Conservation (phyloP, 768 basidiomycete genomes). For the Artomyces pyxidatus region DNA sequence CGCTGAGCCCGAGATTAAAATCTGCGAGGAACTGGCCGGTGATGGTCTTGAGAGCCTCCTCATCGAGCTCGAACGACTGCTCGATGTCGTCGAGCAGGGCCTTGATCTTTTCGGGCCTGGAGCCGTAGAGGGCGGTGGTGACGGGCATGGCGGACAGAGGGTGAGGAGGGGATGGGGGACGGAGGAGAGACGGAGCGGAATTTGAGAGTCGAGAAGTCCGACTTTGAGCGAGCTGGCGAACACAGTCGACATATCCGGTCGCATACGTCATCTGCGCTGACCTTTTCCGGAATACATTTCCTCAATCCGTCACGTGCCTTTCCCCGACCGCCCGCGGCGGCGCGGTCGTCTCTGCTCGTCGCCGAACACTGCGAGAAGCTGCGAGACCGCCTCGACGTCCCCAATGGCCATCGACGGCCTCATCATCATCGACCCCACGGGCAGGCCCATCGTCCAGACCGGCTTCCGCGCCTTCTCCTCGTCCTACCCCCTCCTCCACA, state of each 20-base stretch:
- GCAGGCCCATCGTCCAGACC: neutral
- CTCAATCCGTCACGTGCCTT: too few relatives aligned
- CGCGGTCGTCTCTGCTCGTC: too few relatives aligned
- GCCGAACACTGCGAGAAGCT: too few relatives aligned
- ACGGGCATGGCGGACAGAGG: constrained; percentile 10
- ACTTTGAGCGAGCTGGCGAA: too few relatives aligned
- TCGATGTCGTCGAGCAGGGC: constrained; percentile 52
- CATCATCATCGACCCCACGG: constrained; percentile 21
- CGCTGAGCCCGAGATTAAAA: constrained; percentile 61
- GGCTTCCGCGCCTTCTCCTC: neutral
- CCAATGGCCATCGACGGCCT: constrained; percentile 8
- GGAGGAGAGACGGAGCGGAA: too few relatives aligned
- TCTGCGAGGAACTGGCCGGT: constrained; percentile 77
- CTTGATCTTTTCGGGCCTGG: constrained; percentile 11
- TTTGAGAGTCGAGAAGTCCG: too few relatives aligned
- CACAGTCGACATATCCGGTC: too few relatives aligned
- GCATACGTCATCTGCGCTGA: too few relatives aligned
- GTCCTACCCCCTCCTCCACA: constrained; percentile 70
- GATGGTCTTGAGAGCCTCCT: constrained; percentile 57
- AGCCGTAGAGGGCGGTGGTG: constrained; percentile 7
- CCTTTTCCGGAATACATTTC: too few relatives aligned
- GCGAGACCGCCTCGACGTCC: neutral
- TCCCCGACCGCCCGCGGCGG: too few relatives aligned
- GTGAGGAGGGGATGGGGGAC: too few relatives aligned
- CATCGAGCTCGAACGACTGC: constrained; percentile 59